Evolutionary conservation across 305 asterid species (phyloP), one percentile per base, ranked within the genome.

Genomic region (Petunia hybrid): DNA sequence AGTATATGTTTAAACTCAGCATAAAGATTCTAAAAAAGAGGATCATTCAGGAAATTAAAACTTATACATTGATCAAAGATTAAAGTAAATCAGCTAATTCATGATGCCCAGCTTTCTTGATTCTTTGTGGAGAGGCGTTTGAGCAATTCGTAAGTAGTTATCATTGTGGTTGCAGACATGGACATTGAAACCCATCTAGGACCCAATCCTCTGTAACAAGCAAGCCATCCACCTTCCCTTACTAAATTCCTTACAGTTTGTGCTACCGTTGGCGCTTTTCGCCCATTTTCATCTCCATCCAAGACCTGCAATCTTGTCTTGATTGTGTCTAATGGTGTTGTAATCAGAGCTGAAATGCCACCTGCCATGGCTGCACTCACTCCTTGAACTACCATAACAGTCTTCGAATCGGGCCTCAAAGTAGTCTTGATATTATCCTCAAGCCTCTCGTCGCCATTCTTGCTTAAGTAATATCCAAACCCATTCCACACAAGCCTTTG

Each of bases 151-250:
- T 93, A 91, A 10, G 96, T 89, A 42, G 94, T 91, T 87, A 93
- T 93, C 98, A 93, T 93, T 3, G 95, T 90, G 31, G 97, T 87
- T 53, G 93, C 94, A 76, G 97, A 92, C 88, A 92, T 69, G 59
- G 97, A 91, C 97, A 91, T 91, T 45, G 97, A 89, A 46, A 92
- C 95, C 82, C 96, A 93, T 78, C 98, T 82, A 3, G 94, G 98
- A 13, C 97, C 93, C 81, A 91, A 84, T 42, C 98, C 98, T 85
- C 98, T 87, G 76, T 93, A 93, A 73, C 97, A 93, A 84, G 97
- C 98, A 80, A 80, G 64, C 97, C 95, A 93, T 1, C 97, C 97
- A 63, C 95, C 97, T 81, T 91, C 98, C 82, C 86, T 87, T 46
- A 93, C 90, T 80, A 92, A 83, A 77, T 87, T 92, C 88, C 97